Evolutionary conservation across 2,329 filamentous ascomycete genomes (phyloP), one percentile per base, ranked within the genome.

Genomic region (Aaosphaeria pasadenensis): DNA sequence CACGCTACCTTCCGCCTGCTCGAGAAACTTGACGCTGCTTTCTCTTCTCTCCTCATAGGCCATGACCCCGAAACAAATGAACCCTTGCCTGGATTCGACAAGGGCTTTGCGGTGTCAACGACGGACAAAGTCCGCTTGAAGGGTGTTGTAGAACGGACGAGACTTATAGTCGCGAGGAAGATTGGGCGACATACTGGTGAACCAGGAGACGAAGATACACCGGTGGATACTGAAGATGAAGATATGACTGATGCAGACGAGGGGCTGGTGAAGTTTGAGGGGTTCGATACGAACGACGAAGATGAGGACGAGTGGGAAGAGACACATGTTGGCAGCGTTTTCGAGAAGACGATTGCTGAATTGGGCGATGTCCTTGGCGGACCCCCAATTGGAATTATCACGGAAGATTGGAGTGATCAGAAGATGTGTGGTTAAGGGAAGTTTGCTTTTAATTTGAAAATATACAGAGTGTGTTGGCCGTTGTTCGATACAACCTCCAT

Each of bases 111-210:
- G 6, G 86, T 89, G 1, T 86, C 89, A 75, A 90, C 85, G 13
- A 92, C 88, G 1, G 90, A 96, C 67, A 95, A 94, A 78, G 90
- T 97, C 6, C 82, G 92, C 38, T 87, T 91, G 54, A 87, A 88
- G 63, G 89, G 88, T 61, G 74, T 95, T 30, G 88, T 91, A 0
- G 88, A 95, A 63, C 81, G 86, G 55, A 88, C 87, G 11, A 79
- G 91, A 29, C 73, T 90, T 6, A 70, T 83, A 5, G 84, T 88
- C 50, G 79, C 84, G 11, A 79, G 90, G 75, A 81, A 78, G 51
- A 76, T 74, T 46, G 79, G 79, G 48, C 68, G 75, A 31, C 73
- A 74, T 2, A 70, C 69, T 3, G 70, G 71, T 3, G 61, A 65
- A 6, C 62, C 55, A 1, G 60, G 62, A n/a, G 63, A 63, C 6